Percentiles rank a stretch among this genome's conserved stretches.
Evolutionary conservation across 73 alveolate species (phyloP).

Genomic region (Tetrahymena borealis): DNA sequence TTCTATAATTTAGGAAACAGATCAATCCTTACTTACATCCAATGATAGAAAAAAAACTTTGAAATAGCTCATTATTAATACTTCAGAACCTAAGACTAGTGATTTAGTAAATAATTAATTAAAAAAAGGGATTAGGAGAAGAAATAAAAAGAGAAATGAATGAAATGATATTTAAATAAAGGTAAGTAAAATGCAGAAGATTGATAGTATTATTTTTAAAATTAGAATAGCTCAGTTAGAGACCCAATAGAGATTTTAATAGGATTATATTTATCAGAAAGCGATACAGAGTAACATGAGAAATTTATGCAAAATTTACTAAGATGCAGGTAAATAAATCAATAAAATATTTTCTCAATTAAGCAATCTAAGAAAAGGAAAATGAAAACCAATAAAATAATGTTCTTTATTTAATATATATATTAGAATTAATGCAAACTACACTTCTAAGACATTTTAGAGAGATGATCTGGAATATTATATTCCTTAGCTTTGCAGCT

Average conservation of each 20-base stretch:
- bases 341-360: background rate
- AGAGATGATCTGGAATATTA: conserved; percentile 72
- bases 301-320: background rate
- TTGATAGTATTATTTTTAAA: background rate
- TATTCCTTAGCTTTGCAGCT: conserved; percentile 51
- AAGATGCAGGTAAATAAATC: background rate
- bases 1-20: background rate
- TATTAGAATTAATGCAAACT: background rate
- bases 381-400: background rate
- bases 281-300: background rate
- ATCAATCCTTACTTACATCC: background rate
- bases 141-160: no score
- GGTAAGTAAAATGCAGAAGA: no score
- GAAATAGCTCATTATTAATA: background rate
- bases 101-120: background rate
- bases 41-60: background rate
- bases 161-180: no score
- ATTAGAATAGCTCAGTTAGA: background rate
- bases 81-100: background rate
- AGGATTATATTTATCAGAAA: background rate
- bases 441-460: background rate
- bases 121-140: no score
- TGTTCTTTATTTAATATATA: no score
- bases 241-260: background rate
- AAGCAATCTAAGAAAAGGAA: background rate